phyloP scores from a whole-genome alignment of 441 rosid species.

The Mallotus repandus region DNA sequence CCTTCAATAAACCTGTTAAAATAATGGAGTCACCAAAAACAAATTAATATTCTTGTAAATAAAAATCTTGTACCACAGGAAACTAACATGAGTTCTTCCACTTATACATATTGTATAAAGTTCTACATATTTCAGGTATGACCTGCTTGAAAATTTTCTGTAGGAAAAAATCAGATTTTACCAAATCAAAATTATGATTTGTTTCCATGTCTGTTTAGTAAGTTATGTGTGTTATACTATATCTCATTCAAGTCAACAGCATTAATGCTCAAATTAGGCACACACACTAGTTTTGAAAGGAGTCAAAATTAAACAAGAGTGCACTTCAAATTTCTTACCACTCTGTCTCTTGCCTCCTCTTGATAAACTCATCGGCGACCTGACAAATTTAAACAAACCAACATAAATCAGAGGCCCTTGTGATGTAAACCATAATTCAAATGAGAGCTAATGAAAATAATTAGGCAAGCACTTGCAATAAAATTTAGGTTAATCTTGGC shows the following conservation, averaged over 20 bases:
- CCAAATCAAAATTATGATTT: too few species aligned
- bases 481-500: neutral
- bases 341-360: conserved; percentile 82
- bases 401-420: conserved; percentile 11
- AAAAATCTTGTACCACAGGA: too few species aligned
- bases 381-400: conserved; percentile 35
- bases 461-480: neutral
- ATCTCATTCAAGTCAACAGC: neutral
- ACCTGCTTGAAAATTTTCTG: too few species aligned
- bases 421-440: conserved; percentile 14
- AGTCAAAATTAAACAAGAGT: neutral
- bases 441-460: conserved; percentile 5
- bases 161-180: too few species aligned
- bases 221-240: neutral
- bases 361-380: conserved; percentile 95
- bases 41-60: neutral
- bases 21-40: conserved; percentile 1
- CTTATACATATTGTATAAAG: too few species aligned
- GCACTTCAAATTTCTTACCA: conserved; percentile 45
- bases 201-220: too few species aligned
- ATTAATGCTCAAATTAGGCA: neutral
- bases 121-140: too few species aligned
- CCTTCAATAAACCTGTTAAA: conserved; percentile 88
- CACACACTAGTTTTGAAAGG: neutral
- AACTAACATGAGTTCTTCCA: too few species aligned